phyloP scores from a whole-genome alignment of 2,329 filamentous ascomycete genomes.

The Colletotrichum orchidophilum region DNA sequence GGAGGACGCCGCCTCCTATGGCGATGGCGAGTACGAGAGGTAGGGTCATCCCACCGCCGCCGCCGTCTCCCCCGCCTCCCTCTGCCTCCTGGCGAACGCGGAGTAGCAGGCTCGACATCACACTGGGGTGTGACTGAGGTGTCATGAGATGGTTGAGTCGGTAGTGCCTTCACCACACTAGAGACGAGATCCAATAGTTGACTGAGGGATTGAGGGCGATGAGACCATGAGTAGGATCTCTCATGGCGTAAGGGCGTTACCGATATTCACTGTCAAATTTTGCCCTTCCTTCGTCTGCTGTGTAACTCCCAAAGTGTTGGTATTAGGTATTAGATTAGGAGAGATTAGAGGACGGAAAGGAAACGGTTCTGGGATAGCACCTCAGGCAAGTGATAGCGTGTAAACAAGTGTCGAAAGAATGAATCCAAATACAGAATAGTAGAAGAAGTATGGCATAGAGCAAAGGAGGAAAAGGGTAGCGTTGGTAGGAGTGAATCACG shows the following conservation, averaged over 20 bases:
- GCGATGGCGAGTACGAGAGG: conserved; percentile 56
- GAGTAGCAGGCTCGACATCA: not conserved
- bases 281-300: not conserved
- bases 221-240: not conserved
- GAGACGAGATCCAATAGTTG: not conserved
- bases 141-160: not conserved
- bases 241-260: conserved; percentile 1
- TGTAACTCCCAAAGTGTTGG: not conserved
- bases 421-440: not conserved
- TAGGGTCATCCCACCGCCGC: conserved; percentile 36
- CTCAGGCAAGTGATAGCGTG: not conserved
- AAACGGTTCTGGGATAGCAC: too few species aligned
- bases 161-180: not conserved
- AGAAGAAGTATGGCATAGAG: too few species aligned
- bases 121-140: not conserved
- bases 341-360: not conserved
- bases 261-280: not conserved
- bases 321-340: not conserved
- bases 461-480: too few species aligned
- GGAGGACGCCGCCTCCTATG: conserved; percentile 55
- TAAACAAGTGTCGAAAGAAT: conserved; percentile 18
- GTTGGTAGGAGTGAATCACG: not conserved
- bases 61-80: not conserved
- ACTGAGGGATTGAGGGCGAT: not conserved
- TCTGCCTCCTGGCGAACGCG: not conserved